Evolutionary conservation across 2,329 filamentous ascomycete genomes (phyloP).

Genomic region (Fusarium hainanense): DNA sequence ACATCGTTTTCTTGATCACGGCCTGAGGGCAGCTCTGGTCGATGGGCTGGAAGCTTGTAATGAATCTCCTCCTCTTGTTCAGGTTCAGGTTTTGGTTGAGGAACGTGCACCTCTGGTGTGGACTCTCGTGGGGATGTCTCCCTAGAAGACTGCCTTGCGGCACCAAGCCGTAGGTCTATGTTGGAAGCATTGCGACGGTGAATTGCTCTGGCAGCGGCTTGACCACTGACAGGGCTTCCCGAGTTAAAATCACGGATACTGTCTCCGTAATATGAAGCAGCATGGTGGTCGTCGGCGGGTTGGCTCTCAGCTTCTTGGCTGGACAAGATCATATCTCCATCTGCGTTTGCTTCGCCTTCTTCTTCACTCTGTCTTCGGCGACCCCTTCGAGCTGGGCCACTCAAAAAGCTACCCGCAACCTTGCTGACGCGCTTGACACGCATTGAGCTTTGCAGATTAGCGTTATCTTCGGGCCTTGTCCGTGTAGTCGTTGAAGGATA

Average conservation of each 20-base stretch:
- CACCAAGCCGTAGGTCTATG: constrained; percentile 51
- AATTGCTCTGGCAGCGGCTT: constrained; percentile 55
- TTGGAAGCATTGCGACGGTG: constrained; percentile 56
- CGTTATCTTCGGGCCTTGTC: constrained; percentile 69
- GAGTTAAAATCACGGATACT: constrained; percentile 63
- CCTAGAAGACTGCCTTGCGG: constrained; percentile 48
- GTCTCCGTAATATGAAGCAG: constrained; percentile 58
- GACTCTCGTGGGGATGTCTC: constrained; percentile 36
- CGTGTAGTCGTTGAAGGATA: constrained; percentile 62
- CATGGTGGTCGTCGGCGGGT: constrained; percentile 51
- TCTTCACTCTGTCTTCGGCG: constrained; percentile 65
- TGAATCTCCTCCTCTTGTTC: constrained; percentile 53
- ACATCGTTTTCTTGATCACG: constrained; percentile 89
- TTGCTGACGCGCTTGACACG: constrained; percentile 81
- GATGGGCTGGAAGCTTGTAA: constrained; percentile 58
- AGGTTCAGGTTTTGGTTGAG: constrained; percentile 23
- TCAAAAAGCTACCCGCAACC: constrained; percentile 79
- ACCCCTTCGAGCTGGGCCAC: constrained; percentile 81
- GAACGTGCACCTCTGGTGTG: constrained; percentile 26
- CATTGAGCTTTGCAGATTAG: constrained; percentile 76
- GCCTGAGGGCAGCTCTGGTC: constrained; percentile 68
- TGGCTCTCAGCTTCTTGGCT: constrained; percentile 59
- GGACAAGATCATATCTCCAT: constrained; percentile 54
- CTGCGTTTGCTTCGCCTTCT: constrained; percentile 62
- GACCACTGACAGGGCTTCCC: constrained; percentile 68